A percentile compares a stretch with the other conserved stretches of the same genome.
These are phyloP conservation scores for Spencermartinsiella europaea DNA, from an alignment of 805 yeast genomes.

Conservation along the genomic window DNA sequence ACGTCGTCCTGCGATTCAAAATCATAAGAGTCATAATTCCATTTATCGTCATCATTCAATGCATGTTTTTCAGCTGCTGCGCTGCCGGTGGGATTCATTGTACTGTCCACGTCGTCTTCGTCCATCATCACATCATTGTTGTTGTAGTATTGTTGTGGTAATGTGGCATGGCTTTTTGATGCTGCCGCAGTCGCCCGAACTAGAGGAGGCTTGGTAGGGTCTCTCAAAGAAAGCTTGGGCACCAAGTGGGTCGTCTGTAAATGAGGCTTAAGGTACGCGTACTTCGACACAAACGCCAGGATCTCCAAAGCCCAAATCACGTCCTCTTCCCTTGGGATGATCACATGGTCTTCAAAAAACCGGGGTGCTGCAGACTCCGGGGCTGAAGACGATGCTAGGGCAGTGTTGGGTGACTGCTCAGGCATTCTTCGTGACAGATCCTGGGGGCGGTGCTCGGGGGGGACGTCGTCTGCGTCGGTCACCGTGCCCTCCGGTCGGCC, in stretches of 20 bases:
- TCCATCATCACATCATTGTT: constrained; percentile 9
- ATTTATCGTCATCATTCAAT: constrained; percentile 5
- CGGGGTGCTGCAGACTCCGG: constrained; percentile 38
- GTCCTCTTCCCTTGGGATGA: constrained; percentile 91
- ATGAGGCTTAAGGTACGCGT: constrained; percentile 68
- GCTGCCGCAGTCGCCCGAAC: constrained; percentile 9
- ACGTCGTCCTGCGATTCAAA: constrained; percentile 31
- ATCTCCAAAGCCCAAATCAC: constrained; percentile 90
- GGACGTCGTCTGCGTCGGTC: constrained; percentile 1
- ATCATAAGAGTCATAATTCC: constrained; percentile 31
- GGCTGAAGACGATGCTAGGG: not conserved
- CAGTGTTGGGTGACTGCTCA: not conserved
- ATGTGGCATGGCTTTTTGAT: constrained; percentile 1
- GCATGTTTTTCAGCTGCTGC: not conserved
- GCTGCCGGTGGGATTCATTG: constrained; percentile 9
- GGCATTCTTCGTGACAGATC: constrained; percentile 1
- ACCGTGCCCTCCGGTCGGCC: constrained; percentile 5
- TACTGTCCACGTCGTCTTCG: constrained; percentile 17
- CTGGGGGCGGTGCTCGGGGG: not conserved
- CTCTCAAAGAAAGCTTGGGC: constrained; percentile 53
- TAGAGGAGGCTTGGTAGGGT: constrained; percentile 23
- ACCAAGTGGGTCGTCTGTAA: constrained; percentile 74
- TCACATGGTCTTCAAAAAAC: constrained; percentile 56
- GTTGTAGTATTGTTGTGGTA: too few relatives aligned
- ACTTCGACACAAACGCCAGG: constrained; percentile 88